These are phyloP conservation scores for Phialophora macrospora DNA, from an alignment of 2,329 filamentous ascomycete species.

Conservation along the genomic window DNA sequence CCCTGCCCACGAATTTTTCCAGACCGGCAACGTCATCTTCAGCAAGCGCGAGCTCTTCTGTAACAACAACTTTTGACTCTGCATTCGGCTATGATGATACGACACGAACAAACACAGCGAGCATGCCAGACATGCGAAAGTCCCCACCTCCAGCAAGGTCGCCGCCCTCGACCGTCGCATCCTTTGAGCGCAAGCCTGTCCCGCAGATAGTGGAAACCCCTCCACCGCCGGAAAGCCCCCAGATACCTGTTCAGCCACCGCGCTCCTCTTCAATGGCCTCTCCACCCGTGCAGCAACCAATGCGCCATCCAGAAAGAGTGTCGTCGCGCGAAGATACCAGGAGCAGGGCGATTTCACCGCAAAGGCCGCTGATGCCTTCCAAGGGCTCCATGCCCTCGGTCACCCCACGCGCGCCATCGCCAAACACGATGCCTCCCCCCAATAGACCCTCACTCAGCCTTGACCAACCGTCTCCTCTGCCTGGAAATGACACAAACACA, in stretches of 20 bases:
- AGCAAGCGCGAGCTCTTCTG: slow-evolving; percentile 14
- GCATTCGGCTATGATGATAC: slow-evolving; percentile 41
- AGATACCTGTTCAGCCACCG: slow-evolving; percentile 21
- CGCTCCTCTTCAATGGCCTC: slow-evolving; percentile 37
- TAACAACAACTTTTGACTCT: slow-evolving; percentile 41
- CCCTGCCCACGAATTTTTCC: slow-evolving; percentile 38
- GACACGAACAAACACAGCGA: slow-evolving; percentile 44
- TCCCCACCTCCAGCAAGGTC: slow-evolving; percentile 63
- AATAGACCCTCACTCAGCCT: slow-evolving; percentile 56
- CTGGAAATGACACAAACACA: slow-evolving; percentile 72
- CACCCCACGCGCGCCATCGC: slow-evolving; percentile 29
- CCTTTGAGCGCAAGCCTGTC: slow-evolving; percentile 54
- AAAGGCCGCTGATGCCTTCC: slow-evolving; percentile 50
- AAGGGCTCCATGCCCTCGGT: slow-evolving; percentile 30
- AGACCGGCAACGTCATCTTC: slow-evolving; percentile 33
- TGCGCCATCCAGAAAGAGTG: slow-evolving; percentile 56
- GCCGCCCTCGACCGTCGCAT: slow-evolving; percentile 61
- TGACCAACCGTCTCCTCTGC: slow-evolving; percentile 72
- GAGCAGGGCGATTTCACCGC: slow-evolving; percentile 46
- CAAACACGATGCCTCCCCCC: slow-evolving; percentile 44
- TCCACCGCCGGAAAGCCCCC: slow-evolving; percentile 33
- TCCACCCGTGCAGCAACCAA: slow-evolving; percentile 42
- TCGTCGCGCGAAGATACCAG: slow-evolving; percentile 53
- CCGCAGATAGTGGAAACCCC: slow-evolving; percentile 58
- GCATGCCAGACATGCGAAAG: slow-evolving; percentile 48